Evolutionary conservation across 1,284 basidiomycete genomes (phyloP).

Genomic region (Ustilago xerochloae): DNA sequence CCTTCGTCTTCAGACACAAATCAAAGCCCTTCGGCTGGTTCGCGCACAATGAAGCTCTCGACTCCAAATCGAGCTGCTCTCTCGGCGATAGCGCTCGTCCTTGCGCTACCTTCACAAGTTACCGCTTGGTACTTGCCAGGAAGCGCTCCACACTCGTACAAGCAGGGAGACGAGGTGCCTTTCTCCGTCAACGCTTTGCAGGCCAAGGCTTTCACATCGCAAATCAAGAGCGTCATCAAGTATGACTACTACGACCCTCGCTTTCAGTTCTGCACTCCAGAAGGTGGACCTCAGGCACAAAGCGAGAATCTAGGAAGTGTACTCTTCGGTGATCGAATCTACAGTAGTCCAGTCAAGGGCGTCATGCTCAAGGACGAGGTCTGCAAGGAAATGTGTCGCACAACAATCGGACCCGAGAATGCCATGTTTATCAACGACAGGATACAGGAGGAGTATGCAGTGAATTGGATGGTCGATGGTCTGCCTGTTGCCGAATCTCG

Average conservation of each 20-base stretch:
- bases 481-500: slow-evolving; percentile 79
- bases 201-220: slow-evolving; percentile 61
- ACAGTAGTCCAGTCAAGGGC: slow-evolving; percentile 87
- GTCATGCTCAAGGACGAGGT: slow-evolving; percentile 79
- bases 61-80: slow-evolving; percentile 10
- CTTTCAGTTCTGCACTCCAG: slow-evolving; percentile 88
- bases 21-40: not conserved
- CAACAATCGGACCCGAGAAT: slow-evolving; percentile 77
- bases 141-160: slow-evolving; percentile 68
- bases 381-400: slow-evolving; percentile 81
- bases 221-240: slow-evolving; percentile 61
- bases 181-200: slow-evolving; percentile 68
- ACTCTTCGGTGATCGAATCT: slow-evolving; percentile 94
- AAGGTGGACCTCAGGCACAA: slow-evolving; percentile 79
- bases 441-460: slow-evolving; percentile 89
- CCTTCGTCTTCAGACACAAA: not conserved
- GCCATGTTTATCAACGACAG: slow-evolving; percentile 90
- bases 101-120: slow-evolving; percentile 19
- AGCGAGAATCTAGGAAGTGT: slow-evolving; percentile 91
- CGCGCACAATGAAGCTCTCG: slow-evolving; percentile 23
- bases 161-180: slow-evolving; percentile 64
- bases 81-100: slow-evolving; percentile 16
- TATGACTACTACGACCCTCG: slow-evolving; percentile 84
- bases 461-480: slow-evolving; percentile 95
- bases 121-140: slow-evolving; percentile 69